Base-by-base conservation (phyloP, 2,329 filamentous ascomycete species). In the Colletotrichum lindemuthianum region DNA sequence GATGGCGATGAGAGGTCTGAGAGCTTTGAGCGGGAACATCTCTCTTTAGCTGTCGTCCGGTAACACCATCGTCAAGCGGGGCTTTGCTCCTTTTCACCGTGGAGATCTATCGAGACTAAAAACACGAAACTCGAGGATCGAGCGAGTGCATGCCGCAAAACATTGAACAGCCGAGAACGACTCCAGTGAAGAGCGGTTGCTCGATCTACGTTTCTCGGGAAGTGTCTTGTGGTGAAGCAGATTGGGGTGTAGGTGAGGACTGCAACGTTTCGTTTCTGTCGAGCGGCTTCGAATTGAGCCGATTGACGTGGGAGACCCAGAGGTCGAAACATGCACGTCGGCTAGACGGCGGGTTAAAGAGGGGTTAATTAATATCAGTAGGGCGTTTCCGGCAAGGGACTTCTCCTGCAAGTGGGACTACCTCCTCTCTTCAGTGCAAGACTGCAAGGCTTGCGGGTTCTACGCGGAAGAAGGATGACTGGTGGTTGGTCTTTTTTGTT, bases 201-300 rank as follows among this genome's bases (percentile, higher is more conserved):
- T 24, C 24, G 24, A 15, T 37, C 58, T 40, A 34, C 58, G 60
- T 56, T 61, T 61, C 41, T 63, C 57, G 33, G 63, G 15, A 37
- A 36, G 57, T 40, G 6, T 48, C 36, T 37, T 37, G 32, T 8
- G n/a, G 3, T n/a, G 43, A 40, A 32, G 41, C 34, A 52, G 6
- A 43, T 39, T 44, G 52, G 24, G 12, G 33, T 13, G 41, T 56
- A 13, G 11, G 24, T 32, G 34, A 56, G 40, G 58, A 61, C 37
- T 37, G 39, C 34, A 9, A 33, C n/a, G 63, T 57, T 63, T 65
- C 41, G 58, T 65, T 65, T 65, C 58, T 51, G 12, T 15, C 33
- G 34, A 32, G 55, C 55, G 55, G 55, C 32, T 16, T 60, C 43
- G 16, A 52, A 15, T 40, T 52, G 13, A 13, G 51, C 32, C 16